Base-by-base conservation (phyloP, 306 rosid genomes). In the Begonia loranthoides region DNA sequence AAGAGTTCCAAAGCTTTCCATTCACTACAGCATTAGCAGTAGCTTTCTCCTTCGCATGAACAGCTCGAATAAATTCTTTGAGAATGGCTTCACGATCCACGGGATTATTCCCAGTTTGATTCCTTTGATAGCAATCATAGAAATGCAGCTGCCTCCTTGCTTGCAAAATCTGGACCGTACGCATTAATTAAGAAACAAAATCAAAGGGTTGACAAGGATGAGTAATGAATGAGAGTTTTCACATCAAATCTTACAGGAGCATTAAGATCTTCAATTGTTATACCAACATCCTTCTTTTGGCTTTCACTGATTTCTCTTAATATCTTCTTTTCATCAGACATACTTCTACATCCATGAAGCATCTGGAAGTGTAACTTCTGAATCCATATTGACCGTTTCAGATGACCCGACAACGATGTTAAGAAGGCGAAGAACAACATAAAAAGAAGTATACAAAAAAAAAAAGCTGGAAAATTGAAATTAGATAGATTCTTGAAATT, bases 251-350 rank as follows among this genome's bases (percentile, higher is more conserved):
- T 21, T 58, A 47, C 64, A 22, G 44, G 40, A 36, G 12, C 15
- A 5, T 46, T 12, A 16, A n/a, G 17, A 3, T 45, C 47, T 28
- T 53, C 51, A 50, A 61, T 6, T 17, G 59, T 12, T 11, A 39
- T 15, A 16, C 28, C 38, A 43, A 7, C 16, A 4, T 16, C 13
- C 34, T 38, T 52, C 53, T 55, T 38, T 33, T 28, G 39, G 59
- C 59, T 33, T 33, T 22, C 52, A 14, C 36, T 55, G 8, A 61
- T 46, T 41, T 65, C 66, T 45, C 52, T 58, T 6, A 65, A 16
- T 15, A 69, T 66, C 21, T n/a, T 24, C n/a, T 64, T 74, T 67
- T 74, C 79, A 50, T 58, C 49, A 0, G 49, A 51, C 66, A 61
- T 56, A 21, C 17, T 69, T 41, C 51, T 50, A 9, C 50, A 15